These are phyloP conservation scores for Boletus bicolor DNA, from an alignment of 768 basidiomycete genomes.

Conservation along the genomic window DNA sequence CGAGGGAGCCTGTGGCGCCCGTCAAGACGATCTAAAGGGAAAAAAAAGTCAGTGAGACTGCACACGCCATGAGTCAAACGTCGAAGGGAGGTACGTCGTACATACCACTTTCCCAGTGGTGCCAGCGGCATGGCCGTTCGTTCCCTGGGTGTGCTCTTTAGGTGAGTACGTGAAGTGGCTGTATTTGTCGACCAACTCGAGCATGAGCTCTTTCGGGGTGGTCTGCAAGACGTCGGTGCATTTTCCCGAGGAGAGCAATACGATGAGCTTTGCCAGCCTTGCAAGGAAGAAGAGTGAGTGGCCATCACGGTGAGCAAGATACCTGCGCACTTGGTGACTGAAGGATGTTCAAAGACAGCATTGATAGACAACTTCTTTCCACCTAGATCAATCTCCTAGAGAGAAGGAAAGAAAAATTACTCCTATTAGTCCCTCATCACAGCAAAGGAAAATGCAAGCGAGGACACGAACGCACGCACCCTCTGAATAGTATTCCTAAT, in stretches of 20 bases:
- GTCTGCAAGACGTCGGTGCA: slow-evolving; percentile 15
- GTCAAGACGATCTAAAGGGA: slow-evolving; percentile 38
- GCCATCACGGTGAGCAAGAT: not conserved
- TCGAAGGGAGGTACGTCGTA: not conserved
- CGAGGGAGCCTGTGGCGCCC: slow-evolving; percentile 53
- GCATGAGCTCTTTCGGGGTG: slow-evolving; percentile 40
- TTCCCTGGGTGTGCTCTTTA: not conserved
- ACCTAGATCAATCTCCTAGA: slow-evolving; percentile 17
- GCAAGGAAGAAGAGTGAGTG: not conserved
- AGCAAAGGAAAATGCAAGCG: slow-evolving; percentile 10
- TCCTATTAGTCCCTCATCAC: slow-evolving; percentile 12
- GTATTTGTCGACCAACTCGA: slow-evolving; percentile 45
- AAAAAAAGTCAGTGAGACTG: not conserved
- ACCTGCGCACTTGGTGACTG: slow-evolving; percentile 34
- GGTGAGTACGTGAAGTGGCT: slow-evolving; percentile 7
- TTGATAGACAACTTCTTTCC: slow-evolving; percentile 24
- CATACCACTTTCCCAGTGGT: slow-evolving; percentile 16
- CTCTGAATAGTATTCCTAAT: slow-evolving; percentile 48
- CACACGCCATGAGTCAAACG: not conserved
- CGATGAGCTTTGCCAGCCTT: slow-evolving; percentile 42
- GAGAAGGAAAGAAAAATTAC: not conserved
- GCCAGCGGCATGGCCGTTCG: slow-evolving; percentile 8
- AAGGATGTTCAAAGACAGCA: slow-evolving; percentile 51
- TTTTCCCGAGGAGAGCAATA: slow-evolving; percentile 34
- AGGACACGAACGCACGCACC: slow-evolving; percentile 26